phyloP scores from a whole-genome alignment of 2,329 filamentous ascomycete genomes.

The Arthrinium puccinioides region DNA sequence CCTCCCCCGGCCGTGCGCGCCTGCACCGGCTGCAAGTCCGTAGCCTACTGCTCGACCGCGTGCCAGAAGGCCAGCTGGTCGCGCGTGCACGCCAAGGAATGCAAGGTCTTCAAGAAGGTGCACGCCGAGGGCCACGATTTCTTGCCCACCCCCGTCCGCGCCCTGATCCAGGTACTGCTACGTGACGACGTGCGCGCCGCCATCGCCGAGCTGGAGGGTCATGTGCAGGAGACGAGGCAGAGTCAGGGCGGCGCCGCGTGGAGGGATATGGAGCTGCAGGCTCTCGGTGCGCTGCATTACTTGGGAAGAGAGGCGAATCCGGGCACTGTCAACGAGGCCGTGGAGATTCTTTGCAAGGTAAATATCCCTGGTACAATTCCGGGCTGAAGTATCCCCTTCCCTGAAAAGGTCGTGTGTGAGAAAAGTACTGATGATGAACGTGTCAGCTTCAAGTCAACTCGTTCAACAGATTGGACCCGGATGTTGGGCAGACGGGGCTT shows the following conservation, averaged over 20 bases:
- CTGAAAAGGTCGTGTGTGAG: background rate
- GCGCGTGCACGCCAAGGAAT: slow-evolving; percentile 46
- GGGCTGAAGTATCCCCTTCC: background rate
- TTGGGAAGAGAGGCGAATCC: slow-evolving; percentile 29
- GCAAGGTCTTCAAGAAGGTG: slow-evolving; percentile 35
- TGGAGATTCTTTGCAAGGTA: slow-evolving; percentile 48
- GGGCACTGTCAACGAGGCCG: slow-evolving; percentile 29
- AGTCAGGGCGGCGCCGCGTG: slow-evolving; percentile 25
- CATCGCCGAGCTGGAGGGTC: slow-evolving; percentile 36
- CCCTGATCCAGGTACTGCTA: slow-evolving; percentile 43
- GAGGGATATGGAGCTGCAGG: slow-evolving; percentile 41
- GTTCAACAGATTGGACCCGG: slow-evolving; percentile 48
- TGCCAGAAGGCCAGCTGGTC: slow-evolving; percentile 52
- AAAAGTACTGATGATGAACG: background rate
- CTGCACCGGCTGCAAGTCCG: slow-evolving; percentile 47
- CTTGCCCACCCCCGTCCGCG: slow-evolving; percentile 49
- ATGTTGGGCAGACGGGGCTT: slow-evolving; percentile 44
- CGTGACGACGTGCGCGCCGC: slow-evolving; percentile 23
- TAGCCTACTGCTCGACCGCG: slow-evolving; percentile 43
- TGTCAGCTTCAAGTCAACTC: slow-evolving; percentile 53
- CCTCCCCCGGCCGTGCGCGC: slow-evolving; percentile 15
- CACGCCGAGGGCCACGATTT: slow-evolving; percentile 24
- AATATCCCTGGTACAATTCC: slow-evolving; percentile 5
- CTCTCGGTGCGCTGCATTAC: slow-evolving; percentile 41
- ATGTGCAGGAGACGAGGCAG: slow-evolving; percentile 31